phyloP scores from a whole-genome alignment of 768 basidiomycete species.

The Lactarius hatsudake region DNA sequence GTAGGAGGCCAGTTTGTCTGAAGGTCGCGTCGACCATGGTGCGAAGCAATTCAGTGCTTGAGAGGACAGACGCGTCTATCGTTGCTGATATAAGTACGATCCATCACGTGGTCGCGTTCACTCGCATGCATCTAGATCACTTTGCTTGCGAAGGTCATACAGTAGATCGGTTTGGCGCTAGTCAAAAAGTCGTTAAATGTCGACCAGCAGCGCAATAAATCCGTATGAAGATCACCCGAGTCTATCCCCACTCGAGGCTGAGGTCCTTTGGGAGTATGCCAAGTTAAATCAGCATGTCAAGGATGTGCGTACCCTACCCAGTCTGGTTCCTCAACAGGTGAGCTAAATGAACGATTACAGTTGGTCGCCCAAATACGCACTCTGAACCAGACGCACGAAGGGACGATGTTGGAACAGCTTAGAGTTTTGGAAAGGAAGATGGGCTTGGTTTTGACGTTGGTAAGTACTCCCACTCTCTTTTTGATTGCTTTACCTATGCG shows the following conservation, averaged over 20 bases:
- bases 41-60: not conserved
- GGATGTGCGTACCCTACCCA: constrained; percentile 46
- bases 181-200: too few relatives aligned
- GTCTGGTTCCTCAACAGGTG: too few relatives aligned
- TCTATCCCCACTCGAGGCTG: constrained; percentile 65
- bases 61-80: constrained; percentile 15
- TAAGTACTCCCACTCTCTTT: constrained; percentile 37
- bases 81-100: not conserved
- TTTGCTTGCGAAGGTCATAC: too few relatives aligned
- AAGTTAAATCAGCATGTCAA: constrained; percentile 81
- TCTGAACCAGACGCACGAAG: constrained; percentile 74
- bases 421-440: constrained; percentile 89
- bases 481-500: not conserved
- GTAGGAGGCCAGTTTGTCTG: constrained; percentile 11
- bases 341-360: constrained; percentile 38
- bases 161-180: too few relatives aligned
- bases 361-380: constrained; percentile 63
- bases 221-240: constrained; percentile 72
- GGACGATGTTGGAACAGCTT: constrained; percentile 69
- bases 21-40: constrained; percentile 8
- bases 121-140: too few relatives aligned
- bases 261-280: constrained; percentile 91
- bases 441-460: constrained; percentile 91
- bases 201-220: constrained; percentile 41
- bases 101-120: constrained; percentile 18